Evolutionary conservation across 495 filamentous ascomycete genomes (phyloP).

Genomic region (Xylaria curta): DNA sequence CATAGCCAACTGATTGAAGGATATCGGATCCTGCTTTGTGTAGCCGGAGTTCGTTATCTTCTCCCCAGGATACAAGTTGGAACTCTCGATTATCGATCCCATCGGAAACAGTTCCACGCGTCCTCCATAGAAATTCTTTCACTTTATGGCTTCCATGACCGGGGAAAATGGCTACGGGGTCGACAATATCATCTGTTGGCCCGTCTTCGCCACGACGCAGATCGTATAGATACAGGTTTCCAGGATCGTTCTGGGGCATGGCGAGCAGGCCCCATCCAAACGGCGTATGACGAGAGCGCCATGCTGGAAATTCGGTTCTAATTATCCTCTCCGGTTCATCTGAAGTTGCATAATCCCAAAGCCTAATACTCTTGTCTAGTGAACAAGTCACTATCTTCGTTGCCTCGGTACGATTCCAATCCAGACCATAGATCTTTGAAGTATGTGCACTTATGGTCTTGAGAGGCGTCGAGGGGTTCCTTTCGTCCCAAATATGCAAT

Average conservation of each 20-base stretch:
- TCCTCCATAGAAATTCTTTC: conserved; percentile 93
- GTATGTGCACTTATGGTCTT: conserved; percentile 85
- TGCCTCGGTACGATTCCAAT: conserved; percentile 83
- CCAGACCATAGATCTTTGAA: conserved; percentile 96
- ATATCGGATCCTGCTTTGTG: conserved; percentile 72
- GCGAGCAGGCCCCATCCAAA: conserved; percentile 87
- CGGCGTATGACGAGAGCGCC: conserved; percentile 92
- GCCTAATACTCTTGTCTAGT: conserved; percentile 89
- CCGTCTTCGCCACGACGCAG: conserved; percentile 54
- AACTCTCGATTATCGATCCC: conserved; percentile 88
- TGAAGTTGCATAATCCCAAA: conserved; percentile 81
- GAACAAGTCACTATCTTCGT: conserved; percentile 84
- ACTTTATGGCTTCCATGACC: conserved; percentile 83
- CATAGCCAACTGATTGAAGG: conserved; percentile 76
- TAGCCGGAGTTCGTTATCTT: conserved; percentile 80
- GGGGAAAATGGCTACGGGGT: conserved; percentile 75
- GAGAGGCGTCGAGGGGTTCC: conserved; percentile 79
- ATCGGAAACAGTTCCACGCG: conserved; percentile 70
- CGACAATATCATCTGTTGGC: conserved; percentile 51
- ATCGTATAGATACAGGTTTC: conserved; percentile 86
- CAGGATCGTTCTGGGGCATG: conserved; percentile 89
- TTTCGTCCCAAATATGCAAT: conserved; percentile 88
- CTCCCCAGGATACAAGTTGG: conserved; percentile 92
- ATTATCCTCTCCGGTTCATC: conserved; percentile 76
- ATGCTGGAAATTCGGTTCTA: conserved; percentile 83